Percentiles rank a stretch among this genome's conserved stretches.
Evolutionary conservation across 2,329 filamentous ascomycete species (phyloP).

Genomic region (Calonectria fujianensis): DNA sequence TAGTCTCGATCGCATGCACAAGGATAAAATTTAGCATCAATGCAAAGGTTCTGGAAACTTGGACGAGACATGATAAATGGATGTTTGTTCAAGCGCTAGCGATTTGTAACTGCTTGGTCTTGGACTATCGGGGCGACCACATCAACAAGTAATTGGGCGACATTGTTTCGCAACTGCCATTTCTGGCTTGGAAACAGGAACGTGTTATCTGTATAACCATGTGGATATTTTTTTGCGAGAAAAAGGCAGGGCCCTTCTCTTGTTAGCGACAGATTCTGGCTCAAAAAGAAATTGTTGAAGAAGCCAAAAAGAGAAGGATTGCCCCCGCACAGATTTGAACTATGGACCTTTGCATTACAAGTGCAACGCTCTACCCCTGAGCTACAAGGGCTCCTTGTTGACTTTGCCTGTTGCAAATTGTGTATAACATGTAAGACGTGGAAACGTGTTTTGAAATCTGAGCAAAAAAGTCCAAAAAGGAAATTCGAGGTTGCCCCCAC

Average conservation of each 20-base stretch:
- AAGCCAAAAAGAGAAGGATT: slow-evolving; percentile 9
- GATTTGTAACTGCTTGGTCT: neutral
- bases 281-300: neutral
- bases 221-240: neutral
- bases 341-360: slow-evolving; percentile 30
- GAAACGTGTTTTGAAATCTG: slow-evolving; percentile 4
- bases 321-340: slow-evolving; percentile 28
- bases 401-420: neutral
- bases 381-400: slow-evolving; percentile 25
- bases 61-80: slow-evolving; percentile 2
- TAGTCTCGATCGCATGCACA: slow-evolving; percentile 21
- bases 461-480: slow-evolving; percentile 9
- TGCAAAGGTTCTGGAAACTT: slow-evolving; percentile 23
- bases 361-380: slow-evolving; percentile 28
- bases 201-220: neutral
- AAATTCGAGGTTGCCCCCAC: slow-evolving; percentile 7
- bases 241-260: neutral
- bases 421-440: slow-evolving; percentile 10
- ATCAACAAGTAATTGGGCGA: neutral
- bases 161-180: neutral
- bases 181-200: neutral
- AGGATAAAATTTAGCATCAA: slow-evolving; percentile 15
- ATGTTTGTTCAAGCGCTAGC: slow-evolving; percentile 7
- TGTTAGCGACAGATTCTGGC: too few relatives aligned
- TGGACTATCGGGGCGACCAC: neutral